Conservation (phyloP, 1,284 basidiomycete species). For the Bondarzewia mesenterica region DNA sequence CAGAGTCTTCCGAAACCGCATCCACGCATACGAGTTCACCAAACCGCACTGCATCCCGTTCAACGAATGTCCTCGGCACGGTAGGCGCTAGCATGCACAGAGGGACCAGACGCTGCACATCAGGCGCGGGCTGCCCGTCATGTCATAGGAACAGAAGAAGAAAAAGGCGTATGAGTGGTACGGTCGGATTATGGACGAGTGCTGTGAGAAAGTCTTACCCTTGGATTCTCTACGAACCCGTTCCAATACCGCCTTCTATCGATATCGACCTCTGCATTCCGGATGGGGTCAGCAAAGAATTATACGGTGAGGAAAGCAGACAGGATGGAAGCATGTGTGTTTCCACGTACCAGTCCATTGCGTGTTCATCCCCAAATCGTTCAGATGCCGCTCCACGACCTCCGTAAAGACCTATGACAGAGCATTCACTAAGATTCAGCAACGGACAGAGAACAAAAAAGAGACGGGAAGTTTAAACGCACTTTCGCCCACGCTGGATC, state of each 20-base stretch:
- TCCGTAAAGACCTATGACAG: not conserved
- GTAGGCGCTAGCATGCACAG: not conserved
- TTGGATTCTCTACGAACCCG: not conserved
- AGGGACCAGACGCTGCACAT: not conserved
- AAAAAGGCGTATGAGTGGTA: too few relatives aligned
- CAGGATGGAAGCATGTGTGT: too few relatives aligned
- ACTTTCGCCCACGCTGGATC: not conserved
- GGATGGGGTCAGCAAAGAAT: not conserved
- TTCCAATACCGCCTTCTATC: not conserved
- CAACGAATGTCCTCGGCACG: not conserved
- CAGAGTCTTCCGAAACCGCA: not conserved
- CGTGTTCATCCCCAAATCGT: not conserved
- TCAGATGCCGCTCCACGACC: not conserved
- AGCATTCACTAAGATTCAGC: not conserved
- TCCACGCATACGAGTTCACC: not conserved
- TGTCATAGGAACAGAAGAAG: not conserved
- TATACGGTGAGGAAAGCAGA: too few relatives aligned
- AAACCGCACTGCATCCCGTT: not conserved
- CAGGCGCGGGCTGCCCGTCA: not conserved
- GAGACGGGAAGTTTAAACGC: too few relatives aligned
- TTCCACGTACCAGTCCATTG: not conserved
- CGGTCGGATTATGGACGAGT: too few relatives aligned
- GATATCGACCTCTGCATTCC: not conserved
- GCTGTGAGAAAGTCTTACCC: too few relatives aligned
- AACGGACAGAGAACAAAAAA: not conserved